These are phyloP conservation scores for Austroboletus olivaceoglutinosus DNA, from an alignment of 1,284 basidiomycete species.

Conservation along the genomic window DNA sequence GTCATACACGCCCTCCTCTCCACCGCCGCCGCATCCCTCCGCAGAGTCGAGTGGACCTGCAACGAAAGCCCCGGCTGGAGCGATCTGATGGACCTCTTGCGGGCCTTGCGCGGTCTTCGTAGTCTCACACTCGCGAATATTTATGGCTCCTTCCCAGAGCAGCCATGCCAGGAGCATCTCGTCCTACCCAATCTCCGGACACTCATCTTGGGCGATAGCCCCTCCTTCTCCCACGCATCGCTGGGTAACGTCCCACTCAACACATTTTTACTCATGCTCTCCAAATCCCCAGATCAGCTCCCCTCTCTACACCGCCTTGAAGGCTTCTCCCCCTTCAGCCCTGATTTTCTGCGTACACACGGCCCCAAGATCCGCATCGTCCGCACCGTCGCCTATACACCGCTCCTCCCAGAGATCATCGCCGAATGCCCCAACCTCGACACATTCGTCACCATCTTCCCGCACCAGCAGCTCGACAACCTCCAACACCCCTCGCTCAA, in stretches of 20 bases:
- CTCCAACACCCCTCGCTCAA: constrained; percentile 28
- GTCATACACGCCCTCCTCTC: constrained; percentile 26
- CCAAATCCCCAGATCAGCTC: constrained; percentile 33
- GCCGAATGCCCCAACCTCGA: constrained; percentile 39
- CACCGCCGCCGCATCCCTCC: constrained; percentile 24
- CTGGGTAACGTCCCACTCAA: constrained; percentile 39
- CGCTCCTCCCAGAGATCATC: constrained; percentile 36
- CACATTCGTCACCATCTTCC: constrained; percentile 38
- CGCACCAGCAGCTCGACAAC: constrained; percentile 30
- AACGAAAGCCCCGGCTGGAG: constrained; percentile 31
- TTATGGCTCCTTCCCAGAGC: constrained; percentile 25
- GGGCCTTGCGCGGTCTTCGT: constrained; percentile 17
- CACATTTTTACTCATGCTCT: constrained; percentile 37
- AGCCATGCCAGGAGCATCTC: constrained; percentile 25
- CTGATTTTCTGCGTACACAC: constrained; percentile 38
- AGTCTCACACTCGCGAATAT: constrained; percentile 39
- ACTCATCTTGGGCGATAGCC: constrained; percentile 39
- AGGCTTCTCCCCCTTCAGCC: constrained; percentile 40
- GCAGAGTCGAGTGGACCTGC: constrained; percentile 32
- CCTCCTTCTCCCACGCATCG: constrained; percentile 38
- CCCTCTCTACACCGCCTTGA: constrained; percentile 42
- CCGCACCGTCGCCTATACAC: constrained; percentile 35
- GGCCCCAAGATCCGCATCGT: constrained; percentile 41
- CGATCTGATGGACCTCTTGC: constrained; percentile 29
- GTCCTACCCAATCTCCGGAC: constrained; percentile 38